Base-by-base conservation (phyloP, 805 yeast species). In the Isabelozyma heimii region DNA sequence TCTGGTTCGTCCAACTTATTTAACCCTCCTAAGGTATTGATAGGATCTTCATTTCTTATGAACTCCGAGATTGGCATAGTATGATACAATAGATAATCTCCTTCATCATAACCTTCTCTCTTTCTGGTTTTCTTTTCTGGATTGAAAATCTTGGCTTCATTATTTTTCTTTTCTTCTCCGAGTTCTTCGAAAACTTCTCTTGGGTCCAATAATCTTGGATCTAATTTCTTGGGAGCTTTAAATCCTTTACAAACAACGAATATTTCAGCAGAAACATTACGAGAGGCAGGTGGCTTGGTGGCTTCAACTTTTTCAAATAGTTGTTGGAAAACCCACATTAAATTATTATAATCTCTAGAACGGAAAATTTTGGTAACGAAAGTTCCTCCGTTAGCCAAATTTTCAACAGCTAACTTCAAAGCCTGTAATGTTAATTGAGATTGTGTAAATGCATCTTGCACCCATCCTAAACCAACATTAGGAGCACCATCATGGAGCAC, bases 401-500 rank as follows among this genome's bases (percentile, higher is more conserved):
- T 91, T 70, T 94, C 99, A 12, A 86, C 97, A 0, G 99, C 99
- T 51, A 94, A 77, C 66, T 86, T 90, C 61, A 94, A 77, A 30
- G 98, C 96, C 73, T 91, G 97, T 57, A 94, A 75, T 28, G 97
- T 95, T 58, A 94, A 82, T 64, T 92, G 98, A 26, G 97, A 90
- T 73, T 94, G 99, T 1, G 98, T 90, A 72, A 89, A 94, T 1
- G 99, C 99, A 82, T 94, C 99, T 70, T 94, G 99, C 16, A 89
- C 94, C 99, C 99, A 94, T n/a, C 97, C 96, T 63, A 94, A 79
- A 85, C 99, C 99, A 60, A 94, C 98, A 63, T 94, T 94, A 28
- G 99, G 99, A 27, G 99, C 99, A 85, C 99, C 99, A 79, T 94
- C 99, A 71, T 94, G 99, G 63, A 94, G 74, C 15, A 94, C 98